Evolutionary conservation across 345 rosid genomes (phyloP), one percentile per base, ranked within the genome.

Genomic region (Geranium rotundifolium): DNA sequence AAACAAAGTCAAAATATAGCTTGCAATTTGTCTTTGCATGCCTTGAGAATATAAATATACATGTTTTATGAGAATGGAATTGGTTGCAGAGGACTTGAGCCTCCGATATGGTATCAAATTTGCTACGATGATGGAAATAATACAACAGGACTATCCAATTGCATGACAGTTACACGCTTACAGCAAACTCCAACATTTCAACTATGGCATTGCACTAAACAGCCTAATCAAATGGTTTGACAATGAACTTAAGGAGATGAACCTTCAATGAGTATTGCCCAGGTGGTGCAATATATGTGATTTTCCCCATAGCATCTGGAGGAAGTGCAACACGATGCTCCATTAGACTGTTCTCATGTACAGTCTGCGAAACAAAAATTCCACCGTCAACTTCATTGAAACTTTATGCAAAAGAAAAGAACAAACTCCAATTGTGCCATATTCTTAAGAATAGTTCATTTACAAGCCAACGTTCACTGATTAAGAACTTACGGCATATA

Each of bases 241-340:
- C 16, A 46, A 46, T 46, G 16, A 46, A 46, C 14, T 46, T 46
- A 68, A 61, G 63, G 61, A 17, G 59, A 34, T 80, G 70, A 67
- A 88, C 99, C 93, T 84, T 88, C 71, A 95, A 73, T 13, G 99
- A 88, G 77, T 95, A 95, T 84, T 95, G 97, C 75, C 99, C 99
- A 78, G 97, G 82, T n/a, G 96, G 90, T 54, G 99, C 97, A 84
- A 90, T 65, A 68, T 90, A 95, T 67, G 85, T 78, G 73, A 95
- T 71, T 76, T 95, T 95, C 46, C 99, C 99, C 99, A 95, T 90
- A 50, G 93, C 80, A 80, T 88, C 96, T 61, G 99, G 97, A 66
- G 97, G 97, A 64, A 91, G 88, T 1, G 83, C 95, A 71, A 95
- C 84, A 70, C 77, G 90, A 69, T 95, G 99, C 56, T 82, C 75